Conservation (phyloP, 1,139 yeast genomes). For the Pneumocystis wakefieldiae region DNA sequence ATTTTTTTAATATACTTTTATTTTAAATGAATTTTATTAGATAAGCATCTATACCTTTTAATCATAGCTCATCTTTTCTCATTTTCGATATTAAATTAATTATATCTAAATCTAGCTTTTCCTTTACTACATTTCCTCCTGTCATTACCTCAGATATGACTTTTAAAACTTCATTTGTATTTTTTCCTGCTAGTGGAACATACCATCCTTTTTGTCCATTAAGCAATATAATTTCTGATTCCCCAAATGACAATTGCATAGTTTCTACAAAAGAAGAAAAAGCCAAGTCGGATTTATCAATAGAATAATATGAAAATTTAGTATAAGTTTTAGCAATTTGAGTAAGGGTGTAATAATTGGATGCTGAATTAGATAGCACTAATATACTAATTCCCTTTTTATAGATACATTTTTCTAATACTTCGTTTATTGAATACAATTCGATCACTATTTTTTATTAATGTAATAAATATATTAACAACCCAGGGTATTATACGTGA, state of each 20-base stretch:
- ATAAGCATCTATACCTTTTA: background rate
- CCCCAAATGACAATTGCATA: background rate
- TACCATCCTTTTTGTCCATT: slow-evolving; percentile 1
- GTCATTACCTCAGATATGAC: background rate
- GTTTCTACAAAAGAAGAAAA: background rate
- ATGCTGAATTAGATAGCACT: background rate
- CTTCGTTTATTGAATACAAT: background rate
- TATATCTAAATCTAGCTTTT: background rate
- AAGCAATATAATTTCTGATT: background rate
- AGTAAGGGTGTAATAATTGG: background rate
- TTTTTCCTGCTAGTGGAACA: background rate
- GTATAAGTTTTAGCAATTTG: background rate
- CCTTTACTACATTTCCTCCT: background rate
- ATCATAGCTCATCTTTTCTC: background rate
- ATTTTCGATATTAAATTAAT: background rate
- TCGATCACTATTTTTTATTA: background rate
- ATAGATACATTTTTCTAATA: background rate
- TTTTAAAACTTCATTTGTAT: background rate
- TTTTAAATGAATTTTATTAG: background rate
- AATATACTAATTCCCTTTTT: background rate
- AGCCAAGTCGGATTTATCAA: background rate
- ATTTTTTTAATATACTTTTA: background rate
- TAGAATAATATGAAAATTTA: background rate
- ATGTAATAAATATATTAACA: background rate
- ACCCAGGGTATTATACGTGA: background rate